Base-by-base conservation (phyloP, 192 early-diverging fungal species). In the Jimgerdemannia flammicorona region DNA sequence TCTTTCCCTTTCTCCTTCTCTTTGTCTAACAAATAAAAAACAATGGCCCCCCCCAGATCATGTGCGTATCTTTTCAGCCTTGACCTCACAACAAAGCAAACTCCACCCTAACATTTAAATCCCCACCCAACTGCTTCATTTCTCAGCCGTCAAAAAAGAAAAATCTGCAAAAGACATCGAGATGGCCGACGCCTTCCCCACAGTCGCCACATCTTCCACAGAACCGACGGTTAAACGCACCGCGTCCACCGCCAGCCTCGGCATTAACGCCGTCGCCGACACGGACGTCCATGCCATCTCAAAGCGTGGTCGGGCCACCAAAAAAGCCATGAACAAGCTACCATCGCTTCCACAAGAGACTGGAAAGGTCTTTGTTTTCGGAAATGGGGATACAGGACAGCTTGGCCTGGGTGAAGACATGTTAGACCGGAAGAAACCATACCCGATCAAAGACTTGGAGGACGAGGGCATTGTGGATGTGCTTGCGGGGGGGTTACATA, bases 351-450 rank as follows among this genome's bases (percentile, higher is more conserved):
- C 14, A 11, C 81, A 77, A 14, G 72, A 74, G 6, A 79, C 82
- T 8, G 93, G 93, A 19, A 75, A 84, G 3, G 94, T 95, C 41
- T 93, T 92, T 77, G 94, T 95, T 67, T 91, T 95, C 79, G 97
- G 97, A 40, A 91, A 87, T 41, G 95, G 95, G 66, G 95, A 97
- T 78, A 93, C 93, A 68, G 95, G 93, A 19, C 95, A 98, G 84
- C 87, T 98, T 54, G 97, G 97, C 43, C 85, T 97, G 39, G 94
- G 95, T n/a, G 92, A 91, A 44, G 93, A 93, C 72, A 88, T 88
- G 80, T 72, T 91, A 6, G 89, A 93, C 80, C 93, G 94, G 81
- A 92, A 93, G 77, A 92, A 90, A 80, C 93, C 93, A 17, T 90
- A 84, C 75, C 85, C 87, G 7, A 73, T 97, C 17, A 79, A 78